These are phyloP conservation scores for Aureobasidium sp. DNA, from an alignment of 2,329 filamentous ascomycete genomes.

Conservation along the genomic window DNA sequence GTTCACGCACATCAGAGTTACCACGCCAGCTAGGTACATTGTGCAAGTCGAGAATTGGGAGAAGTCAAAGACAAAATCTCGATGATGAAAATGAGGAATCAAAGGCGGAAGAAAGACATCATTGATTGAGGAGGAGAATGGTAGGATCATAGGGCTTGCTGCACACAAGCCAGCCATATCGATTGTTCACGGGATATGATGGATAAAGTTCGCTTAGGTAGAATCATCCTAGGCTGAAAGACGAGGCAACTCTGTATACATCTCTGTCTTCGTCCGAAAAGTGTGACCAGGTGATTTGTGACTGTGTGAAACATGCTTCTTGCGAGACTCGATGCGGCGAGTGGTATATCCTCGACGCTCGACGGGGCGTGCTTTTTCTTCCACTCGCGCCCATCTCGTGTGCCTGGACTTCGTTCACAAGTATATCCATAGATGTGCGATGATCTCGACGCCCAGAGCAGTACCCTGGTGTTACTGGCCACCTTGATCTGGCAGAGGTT, in stretches of 20 bases:
- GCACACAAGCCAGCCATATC: neutral
- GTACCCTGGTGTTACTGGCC: neutral
- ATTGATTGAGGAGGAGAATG: neutral
- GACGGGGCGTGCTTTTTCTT: neutral
- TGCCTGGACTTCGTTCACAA: neutral
- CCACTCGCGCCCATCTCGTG: neutral
- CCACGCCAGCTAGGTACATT: conserved; percentile 15
- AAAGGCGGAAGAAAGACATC: neutral
- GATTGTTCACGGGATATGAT: neutral
- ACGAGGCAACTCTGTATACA: neutral
- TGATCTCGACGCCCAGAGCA: neutral
- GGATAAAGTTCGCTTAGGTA: neutral
- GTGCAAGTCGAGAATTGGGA: conserved; percentile 12
- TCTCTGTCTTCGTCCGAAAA: neutral
- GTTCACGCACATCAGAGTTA: conserved; percentile 25
- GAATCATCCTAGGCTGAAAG: neutral
- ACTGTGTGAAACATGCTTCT: neutral
- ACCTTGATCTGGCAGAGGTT: neutral
- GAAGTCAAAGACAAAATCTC: conserved; percentile 9
- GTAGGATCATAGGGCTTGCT: neutral
- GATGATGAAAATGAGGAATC: neutral
- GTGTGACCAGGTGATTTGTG: neutral
- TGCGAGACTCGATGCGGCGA: neutral
- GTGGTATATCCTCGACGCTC: neutral
- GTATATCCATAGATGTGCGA: neutral